Evolutionary conservation across 2,329 filamentous ascomycete genomes (phyloP).

Genomic region (Neofusicoccum cordaticola): DNA sequence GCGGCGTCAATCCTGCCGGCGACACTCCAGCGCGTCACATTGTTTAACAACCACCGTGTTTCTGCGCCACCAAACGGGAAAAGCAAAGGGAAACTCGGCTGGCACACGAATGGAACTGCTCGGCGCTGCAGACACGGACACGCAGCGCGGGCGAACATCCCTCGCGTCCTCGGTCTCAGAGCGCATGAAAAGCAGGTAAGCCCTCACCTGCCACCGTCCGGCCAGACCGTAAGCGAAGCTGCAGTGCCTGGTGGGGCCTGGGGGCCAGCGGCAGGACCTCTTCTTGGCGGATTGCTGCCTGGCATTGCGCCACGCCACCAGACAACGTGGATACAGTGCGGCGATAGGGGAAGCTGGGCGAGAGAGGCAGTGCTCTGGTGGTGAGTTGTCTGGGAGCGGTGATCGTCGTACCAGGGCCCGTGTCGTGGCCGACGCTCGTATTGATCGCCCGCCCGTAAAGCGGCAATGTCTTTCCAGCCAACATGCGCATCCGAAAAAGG

Average conservation of each 20-base stretch:
- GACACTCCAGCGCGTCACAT: neutral
- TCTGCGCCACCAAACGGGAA: neutral
- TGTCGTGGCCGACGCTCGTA: neutral
- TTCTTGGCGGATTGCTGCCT: neutral
- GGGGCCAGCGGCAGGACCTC: neutral
- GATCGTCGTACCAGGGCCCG: neutral
- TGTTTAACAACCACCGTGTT: neutral
- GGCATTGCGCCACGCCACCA: neutral
- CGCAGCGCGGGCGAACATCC: too few species aligned
- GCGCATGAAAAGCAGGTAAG: neutral
- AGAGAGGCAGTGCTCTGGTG: neutral
- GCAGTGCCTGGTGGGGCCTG: neutral
- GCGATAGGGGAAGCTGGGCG: neutral
- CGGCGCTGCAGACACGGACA: too few species aligned
- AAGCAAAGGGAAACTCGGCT: too few species aligned
- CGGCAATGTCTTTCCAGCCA: neutral
- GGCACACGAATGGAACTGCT: too few species aligned
- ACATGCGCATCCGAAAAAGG: neutral
- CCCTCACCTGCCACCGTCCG: neutral
- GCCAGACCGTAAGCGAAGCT: neutral
- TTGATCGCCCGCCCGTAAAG: neutral
- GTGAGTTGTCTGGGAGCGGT: neutral
- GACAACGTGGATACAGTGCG: neutral
- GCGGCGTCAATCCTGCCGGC: slow-evolving; percentile 4
- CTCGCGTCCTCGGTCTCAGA: neutral